A percentile compares a stretch with the other conserved stretches of the same genome.
phyloP scores from a whole-genome alignment of 805 yeast species.

The Starmerella apicola region DNA sequence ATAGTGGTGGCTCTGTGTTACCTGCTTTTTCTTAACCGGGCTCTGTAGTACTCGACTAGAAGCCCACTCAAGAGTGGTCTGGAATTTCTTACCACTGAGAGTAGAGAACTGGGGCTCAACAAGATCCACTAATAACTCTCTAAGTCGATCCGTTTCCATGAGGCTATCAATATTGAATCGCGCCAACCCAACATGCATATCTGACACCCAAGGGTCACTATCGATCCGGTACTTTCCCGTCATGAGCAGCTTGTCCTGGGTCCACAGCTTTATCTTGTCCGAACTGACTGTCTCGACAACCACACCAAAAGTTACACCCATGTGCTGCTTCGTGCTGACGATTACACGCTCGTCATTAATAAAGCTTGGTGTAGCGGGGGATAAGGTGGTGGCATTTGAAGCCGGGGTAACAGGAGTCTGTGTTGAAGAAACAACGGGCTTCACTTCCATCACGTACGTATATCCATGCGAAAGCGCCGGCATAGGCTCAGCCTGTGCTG shows the following conservation, averaged over 20 bases:
- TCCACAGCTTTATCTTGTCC: background rate
- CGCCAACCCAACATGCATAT: constrained; percentile 62
- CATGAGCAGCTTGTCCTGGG: constrained; percentile 6
- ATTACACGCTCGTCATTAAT: constrained; percentile 7
- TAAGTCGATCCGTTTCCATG: constrained; percentile 34
- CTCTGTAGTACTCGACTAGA: constrained; percentile 9
- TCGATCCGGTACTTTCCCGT: constrained; percentile 49
- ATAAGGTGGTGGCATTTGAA: background rate
- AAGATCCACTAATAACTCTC: constrained; percentile 42
- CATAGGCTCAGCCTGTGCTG: background rate
- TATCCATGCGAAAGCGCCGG: background rate
- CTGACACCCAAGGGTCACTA: constrained; percentile 67
- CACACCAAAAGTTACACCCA: constrained; percentile 15
- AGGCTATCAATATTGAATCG: constrained; percentile 63
- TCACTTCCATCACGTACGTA: background rate
- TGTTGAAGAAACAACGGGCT: background rate
- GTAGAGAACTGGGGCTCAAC: constrained; percentile 8
- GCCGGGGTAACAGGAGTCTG: too few relatives aligned
- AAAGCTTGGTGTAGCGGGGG: background rate
- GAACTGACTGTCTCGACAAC: background rate
- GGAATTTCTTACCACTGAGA: constrained; percentile 4
- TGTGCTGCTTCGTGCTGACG: constrained; percentile 16
- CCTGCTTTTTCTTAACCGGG: background rate
- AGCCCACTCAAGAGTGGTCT: constrained; percentile 12
- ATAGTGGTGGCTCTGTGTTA: background rate